Conservation (phyloP, 1,284 basidiomycete species). For the Porodaedalea pini region DNA sequence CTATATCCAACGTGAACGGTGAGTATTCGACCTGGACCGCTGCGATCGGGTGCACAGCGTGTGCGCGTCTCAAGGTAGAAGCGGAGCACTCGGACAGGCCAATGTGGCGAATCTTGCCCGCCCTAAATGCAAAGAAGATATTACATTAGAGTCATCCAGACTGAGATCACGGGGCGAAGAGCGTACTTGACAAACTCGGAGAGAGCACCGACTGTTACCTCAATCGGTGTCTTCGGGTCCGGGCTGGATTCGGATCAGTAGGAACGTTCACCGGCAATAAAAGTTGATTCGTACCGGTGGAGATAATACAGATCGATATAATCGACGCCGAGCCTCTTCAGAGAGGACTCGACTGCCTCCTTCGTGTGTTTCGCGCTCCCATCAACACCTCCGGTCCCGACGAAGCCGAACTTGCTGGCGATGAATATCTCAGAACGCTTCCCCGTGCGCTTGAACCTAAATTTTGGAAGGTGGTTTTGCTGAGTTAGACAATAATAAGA, state of each 20-base stretch:
- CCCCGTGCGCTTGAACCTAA: constrained; percentile 43
- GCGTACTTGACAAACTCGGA: constrained; percentile 51
- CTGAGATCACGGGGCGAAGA: no score
- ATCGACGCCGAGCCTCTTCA: constrained; percentile 42
- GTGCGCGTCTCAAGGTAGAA: constrained; percentile 58
- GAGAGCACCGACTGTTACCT: constrained; percentile 49
- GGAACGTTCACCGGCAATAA: neutral
- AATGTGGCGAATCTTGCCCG: constrained; percentile 57
- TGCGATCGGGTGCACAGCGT: constrained; percentile 56
- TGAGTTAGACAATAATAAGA: neutral
- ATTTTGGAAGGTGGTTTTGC: neutral
- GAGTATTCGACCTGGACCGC: constrained; percentile 65
- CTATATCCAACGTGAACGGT: constrained; percentile 55
- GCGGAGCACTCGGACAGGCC: constrained; percentile 61
- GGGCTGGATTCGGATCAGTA: constrained; percentile 30
- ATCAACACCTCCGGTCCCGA: constrained; percentile 24
- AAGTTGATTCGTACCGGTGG: constrained; percentile 34
- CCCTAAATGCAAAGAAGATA: constrained; percentile 30
- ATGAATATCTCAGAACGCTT: constrained; percentile 45
- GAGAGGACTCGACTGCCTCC: constrained; percentile 34
- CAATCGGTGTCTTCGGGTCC: constrained; percentile 44
- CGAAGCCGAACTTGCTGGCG: constrained; percentile 49
- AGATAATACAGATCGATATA: constrained; percentile 46
- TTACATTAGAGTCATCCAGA: no score
- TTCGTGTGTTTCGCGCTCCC: constrained; percentile 36